These are phyloP conservation scores for Leccinum longicurvipes DNA, from an alignment of 768 basidiomycete species.

Conservation along the genomic window DNA sequence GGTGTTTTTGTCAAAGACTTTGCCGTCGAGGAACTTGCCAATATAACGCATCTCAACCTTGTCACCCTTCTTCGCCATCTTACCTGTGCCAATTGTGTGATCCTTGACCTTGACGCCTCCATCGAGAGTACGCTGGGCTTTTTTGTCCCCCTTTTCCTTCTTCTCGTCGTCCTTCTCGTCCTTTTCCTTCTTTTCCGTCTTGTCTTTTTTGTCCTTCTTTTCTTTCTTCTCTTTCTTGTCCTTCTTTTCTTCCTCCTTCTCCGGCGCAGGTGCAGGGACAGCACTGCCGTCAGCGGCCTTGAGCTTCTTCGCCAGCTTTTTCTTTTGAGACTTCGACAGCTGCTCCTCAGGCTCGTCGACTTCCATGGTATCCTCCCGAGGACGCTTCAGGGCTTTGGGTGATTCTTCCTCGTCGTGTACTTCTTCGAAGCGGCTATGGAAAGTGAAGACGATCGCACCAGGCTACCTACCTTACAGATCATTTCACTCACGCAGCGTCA, in stretches of 20 bases:
- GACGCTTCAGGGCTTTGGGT: constrained; percentile 60
- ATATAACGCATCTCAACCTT: constrained; percentile 87
- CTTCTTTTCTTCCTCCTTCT: constrained; percentile 34
- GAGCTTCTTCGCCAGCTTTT: constrained; percentile 66
- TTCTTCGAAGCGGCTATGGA: constrained; percentile 67
- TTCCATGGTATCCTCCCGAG: constrained; percentile 58
- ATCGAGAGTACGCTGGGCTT: constrained; percentile 40
- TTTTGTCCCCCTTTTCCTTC: constrained; percentile 26
- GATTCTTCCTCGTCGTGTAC: constrained; percentile 37
- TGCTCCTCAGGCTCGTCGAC: constrained; percentile 36
- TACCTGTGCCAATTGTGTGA: constrained; percentile 76
- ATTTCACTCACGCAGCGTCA: constrained; percentile 39
- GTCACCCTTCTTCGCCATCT: constrained; percentile 82
- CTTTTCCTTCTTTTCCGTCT: constrained; percentile 38
- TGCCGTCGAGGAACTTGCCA: constrained; percentile 79
- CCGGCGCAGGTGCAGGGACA: constrained; percentile 25
- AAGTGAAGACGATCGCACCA: background rate
- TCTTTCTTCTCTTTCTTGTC: constrained; percentile 47
- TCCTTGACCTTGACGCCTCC: constrained; percentile 79
- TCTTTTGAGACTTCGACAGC: constrained; percentile 54
- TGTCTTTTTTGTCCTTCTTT: constrained; percentile 28
- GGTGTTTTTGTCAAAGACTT: constrained; percentile 74
- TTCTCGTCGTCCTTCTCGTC: constrained; percentile 31
- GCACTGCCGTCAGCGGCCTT: constrained; percentile 57
- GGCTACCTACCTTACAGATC: background rate